Evolutionary conservation across 208 protist species (phyloP).

Genomic region (Crithidia acanthocephali): DNA sequence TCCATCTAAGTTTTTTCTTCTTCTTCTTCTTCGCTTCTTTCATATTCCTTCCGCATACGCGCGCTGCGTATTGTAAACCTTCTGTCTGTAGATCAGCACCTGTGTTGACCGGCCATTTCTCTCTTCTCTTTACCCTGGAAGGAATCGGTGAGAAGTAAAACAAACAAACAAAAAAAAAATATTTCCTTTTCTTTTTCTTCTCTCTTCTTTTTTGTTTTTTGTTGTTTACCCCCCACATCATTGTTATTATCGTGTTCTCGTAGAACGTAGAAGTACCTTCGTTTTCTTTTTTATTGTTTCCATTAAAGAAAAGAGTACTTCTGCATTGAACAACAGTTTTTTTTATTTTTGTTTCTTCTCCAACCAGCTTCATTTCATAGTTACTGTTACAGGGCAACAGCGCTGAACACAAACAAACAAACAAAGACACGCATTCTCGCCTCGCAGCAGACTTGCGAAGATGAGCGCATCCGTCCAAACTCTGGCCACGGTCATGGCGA

Average conservation of each 20-base stretch:
- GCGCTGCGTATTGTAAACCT: background rate
- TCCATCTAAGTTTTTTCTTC: constrained; percentile 7
- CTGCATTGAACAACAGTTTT: background rate
- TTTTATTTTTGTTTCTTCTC: constrained; percentile 12
- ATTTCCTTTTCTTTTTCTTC: constrained; percentile 10
- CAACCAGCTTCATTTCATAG: background rate
- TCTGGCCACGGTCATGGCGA: constrained; percentile 62
- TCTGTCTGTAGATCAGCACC: background rate
- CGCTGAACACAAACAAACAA: background rate
- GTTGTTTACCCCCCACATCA: constrained; percentile 10
- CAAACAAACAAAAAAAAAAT: constrained; percentile 6
- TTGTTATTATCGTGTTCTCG: constrained; percentile 17
- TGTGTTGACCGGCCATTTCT: background rate
- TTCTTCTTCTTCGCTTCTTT: constrained; percentile 5
- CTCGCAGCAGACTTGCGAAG: no score
- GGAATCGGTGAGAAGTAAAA: no score
- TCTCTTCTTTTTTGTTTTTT: constrained; percentile 11
- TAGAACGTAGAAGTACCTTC: constrained; percentile 4
- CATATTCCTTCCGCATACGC: background rate
- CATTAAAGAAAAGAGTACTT: no score
- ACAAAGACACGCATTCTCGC: background rate
- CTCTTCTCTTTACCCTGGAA: background rate
- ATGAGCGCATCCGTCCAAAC: constrained; percentile 69
- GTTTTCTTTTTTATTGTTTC: constrained; percentile 16
- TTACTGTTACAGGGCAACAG: background rate